Conservation (phyloP, 2,329 filamentous ascomycete genomes). For the Fusarium sp. region DNA sequence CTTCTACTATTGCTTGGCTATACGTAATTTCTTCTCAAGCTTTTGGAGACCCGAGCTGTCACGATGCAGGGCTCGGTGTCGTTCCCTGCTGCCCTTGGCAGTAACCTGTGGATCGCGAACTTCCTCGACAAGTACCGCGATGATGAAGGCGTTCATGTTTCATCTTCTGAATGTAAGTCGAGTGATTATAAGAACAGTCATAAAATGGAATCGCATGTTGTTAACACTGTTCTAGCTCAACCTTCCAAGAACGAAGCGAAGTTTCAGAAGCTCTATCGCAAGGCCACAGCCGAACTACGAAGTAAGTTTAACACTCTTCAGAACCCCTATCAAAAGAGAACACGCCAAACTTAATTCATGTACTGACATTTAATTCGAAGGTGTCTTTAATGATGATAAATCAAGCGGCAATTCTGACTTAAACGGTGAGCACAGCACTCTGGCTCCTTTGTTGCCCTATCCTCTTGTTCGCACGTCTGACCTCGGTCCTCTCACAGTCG, state of each 20-base stretch:
- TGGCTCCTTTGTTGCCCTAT: background rate
- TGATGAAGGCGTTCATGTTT: background rate
- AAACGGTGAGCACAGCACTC: slow-evolving; percentile 8
- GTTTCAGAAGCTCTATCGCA: slow-evolving; percentile 5
- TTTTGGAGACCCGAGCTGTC: background rate
- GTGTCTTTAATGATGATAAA: background rate
- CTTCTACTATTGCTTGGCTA: background rate
- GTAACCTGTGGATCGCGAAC: slow-evolving; percentile 12
- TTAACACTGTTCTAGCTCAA: slow-evolving; percentile 2
- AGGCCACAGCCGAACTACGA: slow-evolving; percentile 13
- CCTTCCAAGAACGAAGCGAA: slow-evolving; percentile 3
- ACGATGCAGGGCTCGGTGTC: slow-evolving; percentile 23
- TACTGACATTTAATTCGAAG: slow-evolving; percentile 1
- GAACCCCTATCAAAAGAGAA: background rate
- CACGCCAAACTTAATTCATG: background rate
- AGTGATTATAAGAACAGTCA: background rate
- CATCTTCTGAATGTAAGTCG: slow-evolving; percentile 1
- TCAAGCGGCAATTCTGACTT: background rate
- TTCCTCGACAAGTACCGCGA: background rate
- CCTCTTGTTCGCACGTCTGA: slow-evolving; percentile 1
- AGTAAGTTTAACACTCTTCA: slow-evolving; percentile 7
- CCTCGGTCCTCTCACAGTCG: background rate
- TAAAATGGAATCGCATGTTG: background rate
- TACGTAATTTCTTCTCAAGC: background rate
- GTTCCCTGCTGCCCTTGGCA: slow-evolving; percentile 18